phyloP scores from a whole-genome alignment of 2,329 filamentous ascomycete genomes.

The Neocucurbitaria cava region DNA sequence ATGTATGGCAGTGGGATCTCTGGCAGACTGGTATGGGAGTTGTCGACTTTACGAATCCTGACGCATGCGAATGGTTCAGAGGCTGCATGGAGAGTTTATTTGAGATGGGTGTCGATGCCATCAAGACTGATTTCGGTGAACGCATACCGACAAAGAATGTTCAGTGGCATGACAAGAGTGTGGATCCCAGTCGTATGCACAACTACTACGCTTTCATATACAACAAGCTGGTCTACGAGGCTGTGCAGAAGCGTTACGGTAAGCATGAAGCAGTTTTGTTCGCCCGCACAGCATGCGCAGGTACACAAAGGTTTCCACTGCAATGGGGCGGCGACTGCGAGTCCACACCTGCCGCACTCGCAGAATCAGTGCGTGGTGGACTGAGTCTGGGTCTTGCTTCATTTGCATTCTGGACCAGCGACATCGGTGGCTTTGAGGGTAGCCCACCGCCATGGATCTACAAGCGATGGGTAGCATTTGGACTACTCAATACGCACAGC shows the following conservation, averaged over 20 bases:
- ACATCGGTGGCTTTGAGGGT: slow-evolving; percentile 77
- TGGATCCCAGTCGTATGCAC: slow-evolving; percentile 74
- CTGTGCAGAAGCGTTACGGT: slow-evolving; percentile 63
- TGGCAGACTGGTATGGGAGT: slow-evolving; percentile 81
- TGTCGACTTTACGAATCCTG: slow-evolving; percentile 76
- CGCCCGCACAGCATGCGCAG: slow-evolving; percentile 71
- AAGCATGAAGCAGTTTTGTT: slow-evolving; percentile 68
- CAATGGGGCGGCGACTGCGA: slow-evolving; percentile 78
- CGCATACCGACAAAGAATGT: slow-evolving; percentile 71
- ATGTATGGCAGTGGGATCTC: slow-evolving; percentile 77
- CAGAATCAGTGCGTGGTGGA: slow-evolving; percentile 72
- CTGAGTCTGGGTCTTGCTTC: slow-evolving; percentile 69
- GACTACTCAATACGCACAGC: slow-evolving; percentile 73
- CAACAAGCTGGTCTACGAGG: slow-evolving; percentile 73
- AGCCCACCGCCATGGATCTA: slow-evolving; percentile 72
- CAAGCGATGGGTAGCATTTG: slow-evolving; percentile 81
- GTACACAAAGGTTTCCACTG: slow-evolving; percentile 70
- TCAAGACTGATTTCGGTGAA: slow-evolving; percentile 81
- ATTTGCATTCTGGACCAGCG: slow-evolving; percentile 73
- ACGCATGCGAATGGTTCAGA: slow-evolving; percentile 70
- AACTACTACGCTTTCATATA: slow-evolving; percentile 79
- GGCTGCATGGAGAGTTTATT: slow-evolving; percentile 68
- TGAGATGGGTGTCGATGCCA: slow-evolving; percentile 71
- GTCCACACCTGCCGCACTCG: slow-evolving; percentile 75
- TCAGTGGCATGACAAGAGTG: slow-evolving; percentile 65